Evolutionary conservation across 495 filamentous ascomycete species (phyloP), one percentile per base, ranked within the genome.

Genomic region (Choiromyces venosus): DNA sequence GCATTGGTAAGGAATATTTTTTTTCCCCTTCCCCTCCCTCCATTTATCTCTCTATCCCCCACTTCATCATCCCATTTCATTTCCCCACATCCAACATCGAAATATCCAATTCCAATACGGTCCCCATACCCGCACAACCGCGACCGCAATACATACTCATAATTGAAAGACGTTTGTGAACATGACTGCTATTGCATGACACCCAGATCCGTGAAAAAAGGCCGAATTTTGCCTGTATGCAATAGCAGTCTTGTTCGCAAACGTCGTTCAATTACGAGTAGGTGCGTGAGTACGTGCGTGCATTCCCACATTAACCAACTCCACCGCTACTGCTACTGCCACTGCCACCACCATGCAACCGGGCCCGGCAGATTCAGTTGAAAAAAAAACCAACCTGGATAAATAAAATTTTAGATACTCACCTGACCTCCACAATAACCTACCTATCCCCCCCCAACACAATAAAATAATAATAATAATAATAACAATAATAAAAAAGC

Each of bases 1-100:
- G 93, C n/a, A 88, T 98, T 67, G 92, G 81, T 74, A 56, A 73
- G n/a, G n/a, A n/a, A n/a, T n/a, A n/a, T n/a, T n/a, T n/a, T 69
- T 76, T 38, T 35, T 35, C 46, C 9, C 8, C 18, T 36, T 37
- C 40, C n/a, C 29, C 16, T 16, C 56, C 21, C 36, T 29, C 44
- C 25, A 68, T 82, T 12, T 52, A 82, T 0, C 44, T 71, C 29
- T 76, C 67, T 38, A 67, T 75, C 10, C 76, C 73, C 33, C 76
- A 76, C 21, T 76, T 70, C n/a, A 68, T 81, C 19, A 79, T 66
- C 12, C 52, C 52, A 61, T 29, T n/a, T n/a, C n/a, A n/a, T n/a
- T n/a, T 61, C 52, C 52, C 52, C 25, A 33, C 25, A 33, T 29
- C n/a, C 46, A 25, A 56, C 29, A 29, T 10, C n/a, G n/a, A n/a